Evolutionary conservation across 2,329 filamentous ascomycete genomes (phyloP).

Genomic region (Diplodia corticola): DNA sequence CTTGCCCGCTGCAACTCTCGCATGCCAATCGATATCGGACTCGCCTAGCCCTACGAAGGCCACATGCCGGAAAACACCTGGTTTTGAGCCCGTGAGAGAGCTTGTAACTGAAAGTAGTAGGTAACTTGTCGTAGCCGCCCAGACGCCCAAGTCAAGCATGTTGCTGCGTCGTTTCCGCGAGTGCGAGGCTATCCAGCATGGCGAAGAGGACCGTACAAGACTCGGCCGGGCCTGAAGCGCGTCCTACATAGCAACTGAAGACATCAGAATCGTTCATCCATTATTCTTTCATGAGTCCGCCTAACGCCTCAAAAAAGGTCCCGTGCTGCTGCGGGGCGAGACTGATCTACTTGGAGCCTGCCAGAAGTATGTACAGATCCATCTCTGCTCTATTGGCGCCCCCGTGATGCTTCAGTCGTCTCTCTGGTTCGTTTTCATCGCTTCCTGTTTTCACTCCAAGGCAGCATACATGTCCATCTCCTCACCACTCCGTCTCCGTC

Average conservation of each 20-base stretch:
- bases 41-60: background rate
- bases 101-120: background rate
- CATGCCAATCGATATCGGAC: background rate
- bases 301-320: background rate
- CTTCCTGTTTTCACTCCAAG: slow-evolving; percentile 56
- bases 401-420: background rate
- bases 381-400: slow-evolving; percentile 16
- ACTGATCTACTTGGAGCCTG: slow-evolving; percentile 9
- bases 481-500: slow-evolving; percentile 52
- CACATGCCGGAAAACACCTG: background rate
- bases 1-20: background rate
- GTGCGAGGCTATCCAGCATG: background rate
- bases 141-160: background rate
- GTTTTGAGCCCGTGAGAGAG: background rate
- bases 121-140: background rate
- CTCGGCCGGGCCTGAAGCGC: no score
- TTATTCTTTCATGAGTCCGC: slow-evolving; percentile 16
- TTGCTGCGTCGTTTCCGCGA: background rate
- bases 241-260: background rate
- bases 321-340: background rate
- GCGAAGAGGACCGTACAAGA: background rate
- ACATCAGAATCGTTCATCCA: slow-evolving; percentile 12
- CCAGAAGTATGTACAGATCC: slow-evolving; percentile 18
- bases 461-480: slow-evolving; percentile 67
- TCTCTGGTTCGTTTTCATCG: background rate